Conservation (phyloP, 176 grass and related monocot species). For the Ensete ventricosum region DNA sequence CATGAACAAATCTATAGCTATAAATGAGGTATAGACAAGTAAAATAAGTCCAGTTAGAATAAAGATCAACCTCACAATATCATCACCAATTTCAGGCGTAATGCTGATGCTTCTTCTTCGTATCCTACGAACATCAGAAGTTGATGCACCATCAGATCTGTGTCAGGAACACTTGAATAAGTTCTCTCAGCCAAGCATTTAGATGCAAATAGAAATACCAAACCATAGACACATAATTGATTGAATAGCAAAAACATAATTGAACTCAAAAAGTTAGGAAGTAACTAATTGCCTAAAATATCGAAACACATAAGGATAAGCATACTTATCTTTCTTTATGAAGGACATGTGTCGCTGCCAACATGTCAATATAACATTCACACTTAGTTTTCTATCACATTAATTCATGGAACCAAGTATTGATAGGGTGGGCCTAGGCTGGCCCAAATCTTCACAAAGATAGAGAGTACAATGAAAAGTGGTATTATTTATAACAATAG, state of each 20-base stretch:
- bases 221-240: neutral
- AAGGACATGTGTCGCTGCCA: no score
- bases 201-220: neutral
- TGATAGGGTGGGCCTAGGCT: no score
- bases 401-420: no score
- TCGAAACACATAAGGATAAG: neutral
- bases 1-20: neutral
- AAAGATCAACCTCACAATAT: conserved; percentile 81
- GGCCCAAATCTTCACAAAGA: no score
- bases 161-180: neutral
- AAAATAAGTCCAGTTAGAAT: conserved; percentile 13
- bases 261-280: no score
- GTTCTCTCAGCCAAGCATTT: neutral
- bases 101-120: conserved; percentile 91
- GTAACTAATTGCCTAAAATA: no score
- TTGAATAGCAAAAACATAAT: no score
- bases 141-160: conserved; percentile 72
- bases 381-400: no score
- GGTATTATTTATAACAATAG: no score
- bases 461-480: no score
- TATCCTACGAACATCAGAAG: conserved; percentile 65
- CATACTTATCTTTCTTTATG: neutral
- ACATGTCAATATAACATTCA: no score
- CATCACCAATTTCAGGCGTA: conserved; percentile 96
- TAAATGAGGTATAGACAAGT: neutral